Conservation (phyloP, 768 basidiomycete genomes). For the Auricularia sp. region DNA sequence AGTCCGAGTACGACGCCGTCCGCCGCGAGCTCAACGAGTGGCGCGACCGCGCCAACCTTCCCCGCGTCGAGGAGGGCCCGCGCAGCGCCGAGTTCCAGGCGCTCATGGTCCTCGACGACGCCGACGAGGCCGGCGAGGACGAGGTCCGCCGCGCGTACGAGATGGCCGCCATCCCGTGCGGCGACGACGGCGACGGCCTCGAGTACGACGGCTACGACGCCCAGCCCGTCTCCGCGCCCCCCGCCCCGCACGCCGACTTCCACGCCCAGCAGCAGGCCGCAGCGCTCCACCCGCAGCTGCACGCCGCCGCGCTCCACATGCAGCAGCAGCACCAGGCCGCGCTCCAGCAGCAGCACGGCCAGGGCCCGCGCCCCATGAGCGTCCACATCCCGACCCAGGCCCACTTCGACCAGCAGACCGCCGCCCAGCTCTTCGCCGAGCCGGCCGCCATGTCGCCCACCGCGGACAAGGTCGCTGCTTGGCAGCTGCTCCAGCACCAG, state of each 20-base stretch:
- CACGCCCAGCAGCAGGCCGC: neutral
- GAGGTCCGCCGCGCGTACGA: slow-evolving; percentile 13
- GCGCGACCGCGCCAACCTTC: slow-evolving; percentile 67
- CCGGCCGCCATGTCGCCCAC: neutral
- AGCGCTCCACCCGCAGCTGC: neutral
- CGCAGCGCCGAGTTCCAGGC: slow-evolving; percentile 56
- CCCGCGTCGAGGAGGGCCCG: slow-evolving; percentile 59
- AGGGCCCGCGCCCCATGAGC: neutral
- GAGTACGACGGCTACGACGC: slow-evolving; percentile 4
- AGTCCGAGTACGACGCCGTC: slow-evolving; percentile 75
- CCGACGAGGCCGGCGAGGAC: slow-evolving; percentile 13
- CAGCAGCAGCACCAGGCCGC: slow-evolving; percentile 3
- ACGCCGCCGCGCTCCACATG: neutral
- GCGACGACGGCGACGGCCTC: slow-evolving; percentile 4
- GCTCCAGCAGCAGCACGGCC: neutral
- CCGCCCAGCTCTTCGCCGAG: neutral
- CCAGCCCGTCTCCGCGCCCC: neutral
- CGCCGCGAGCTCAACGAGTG: slow-evolving; percentile 90
- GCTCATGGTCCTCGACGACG: slow-evolving; percentile 13
- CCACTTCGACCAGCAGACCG: neutral
- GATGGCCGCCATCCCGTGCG: slow-evolving; percentile 4
- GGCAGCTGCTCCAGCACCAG: slow-evolving; percentile 1
- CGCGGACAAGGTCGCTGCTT: neutral
- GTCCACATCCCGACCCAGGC: neutral
- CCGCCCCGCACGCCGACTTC: neutral